Evolutionary conservation across 2,329 filamentous ascomycete species (phyloP).

Genomic region (Botrytis galanthina): DNA sequence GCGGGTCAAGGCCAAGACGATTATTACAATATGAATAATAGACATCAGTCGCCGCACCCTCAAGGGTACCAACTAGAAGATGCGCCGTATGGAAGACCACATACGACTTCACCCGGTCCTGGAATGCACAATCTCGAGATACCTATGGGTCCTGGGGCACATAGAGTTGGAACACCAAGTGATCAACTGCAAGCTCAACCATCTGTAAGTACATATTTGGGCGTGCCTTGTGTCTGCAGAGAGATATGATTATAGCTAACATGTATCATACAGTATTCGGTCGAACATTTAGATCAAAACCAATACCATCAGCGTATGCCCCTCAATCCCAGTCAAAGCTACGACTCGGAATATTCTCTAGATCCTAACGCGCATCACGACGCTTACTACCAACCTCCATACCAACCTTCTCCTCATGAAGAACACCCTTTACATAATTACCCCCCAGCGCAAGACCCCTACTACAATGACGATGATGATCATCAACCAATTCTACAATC

Average conservation of each 20-base stretch:
- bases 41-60: constrained; percentile 63
- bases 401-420: constrained; percentile 56
- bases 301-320: constrained; percentile 57
- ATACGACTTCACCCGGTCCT: constrained; percentile 29
- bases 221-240: constrained; percentile 7
- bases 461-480: constrained; percentile 63
- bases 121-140: constrained; percentile 61
- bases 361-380: constrained; percentile 86
- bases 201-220: constrained; percentile 58
- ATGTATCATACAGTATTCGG: constrained; percentile 56
- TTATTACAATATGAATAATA: constrained; percentile 61
- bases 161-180: constrained; percentile 57
- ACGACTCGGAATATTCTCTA: constrained; percentile 67
- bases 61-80: constrained; percentile 82
- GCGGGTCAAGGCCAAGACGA: constrained; percentile 50
- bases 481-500: constrained; percentile 71
- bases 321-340: constrained; percentile 47
- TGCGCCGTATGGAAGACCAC: constrained; percentile 35
- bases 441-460: constrained; percentile 27
- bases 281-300: constrained; percentile 63
- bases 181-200: constrained; percentile 82
- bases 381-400: constrained; percentile 79
- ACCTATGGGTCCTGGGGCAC: constrained; percentile 58
- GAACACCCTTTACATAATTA: constrained; percentile 35
- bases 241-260: constrained; percentile 23